Evolutionary conservation across 495 filamentous ascomycete genomes (phyloP), one percentile per base, ranked within the genome.

Genomic region (Aspergillus sclerotiicarbonarius): DNA sequence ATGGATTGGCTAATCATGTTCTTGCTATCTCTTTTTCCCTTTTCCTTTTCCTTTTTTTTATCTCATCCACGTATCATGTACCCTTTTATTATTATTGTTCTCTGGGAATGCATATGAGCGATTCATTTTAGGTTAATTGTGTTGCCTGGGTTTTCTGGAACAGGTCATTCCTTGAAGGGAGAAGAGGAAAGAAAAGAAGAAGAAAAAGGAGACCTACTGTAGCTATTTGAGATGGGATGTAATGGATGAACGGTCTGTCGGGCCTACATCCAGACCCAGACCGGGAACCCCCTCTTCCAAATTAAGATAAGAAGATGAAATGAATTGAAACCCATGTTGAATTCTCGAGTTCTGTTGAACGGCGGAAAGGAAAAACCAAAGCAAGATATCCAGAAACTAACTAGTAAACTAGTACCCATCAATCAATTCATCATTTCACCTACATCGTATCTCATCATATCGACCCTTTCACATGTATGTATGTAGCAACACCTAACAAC

Each of bases 61-160:
- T 32, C 15, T 41, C 19, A 20, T 20, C 12, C 39, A 20, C 47
- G 30, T 54, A 19, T 54, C 10, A 37, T 59, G 45, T 58, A 44
- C 21, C 37, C 18, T 32, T 45, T 62, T 37, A 30, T 54, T 30
- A 19, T 46, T 30, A 19, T 46, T 48, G 25, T 52, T 49, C 31
- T 32, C 58, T 39, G 46, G 47, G 51, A 62, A 62, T 62, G 60
- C 60, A 56, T 66, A 54, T 58, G 57, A 66, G 57, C 60, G 57
- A 51, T 46, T 61, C 32, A 49, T 50, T 60, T 56, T 48, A 58
- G 43, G 25, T 37, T 21, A 20, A 55, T 21, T 31, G 33, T 47
- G 13, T 47, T 13, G 18, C 44, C 44, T 12, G 44, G 6, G 44
- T 8, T 47, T 47, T 9, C 21, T 2, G 37, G 37, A 12, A 12